These are phyloP conservation scores for Lomentospora prolificans DNA, from an alignment of 2,329 filamentous ascomycete species.

Conservation along the genomic window DNA sequence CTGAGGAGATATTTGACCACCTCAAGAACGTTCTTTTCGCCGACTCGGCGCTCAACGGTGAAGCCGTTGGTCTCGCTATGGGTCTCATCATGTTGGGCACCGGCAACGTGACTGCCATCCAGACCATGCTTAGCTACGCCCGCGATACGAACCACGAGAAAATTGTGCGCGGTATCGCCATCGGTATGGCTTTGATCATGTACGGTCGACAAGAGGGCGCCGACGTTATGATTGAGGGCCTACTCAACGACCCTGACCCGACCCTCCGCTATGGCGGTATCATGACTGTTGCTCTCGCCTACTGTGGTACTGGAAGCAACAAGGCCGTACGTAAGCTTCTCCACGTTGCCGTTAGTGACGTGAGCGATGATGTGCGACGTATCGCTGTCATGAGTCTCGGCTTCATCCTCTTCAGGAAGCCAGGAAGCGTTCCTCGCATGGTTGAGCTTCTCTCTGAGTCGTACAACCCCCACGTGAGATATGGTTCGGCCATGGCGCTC, in stretches of 20 bases:
- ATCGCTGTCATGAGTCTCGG: constrained; percentile 96
- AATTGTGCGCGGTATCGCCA: constrained; percentile 87
- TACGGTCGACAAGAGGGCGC: constrained; percentile 91
- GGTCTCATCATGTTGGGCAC: constrained; percentile 97
- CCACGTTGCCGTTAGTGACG: constrained; percentile 93
- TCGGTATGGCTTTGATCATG: constrained; percentile 98
- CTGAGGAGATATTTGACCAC: constrained; percentile 82
- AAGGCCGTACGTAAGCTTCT: constrained; percentile 94
- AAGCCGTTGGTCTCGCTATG: constrained; percentile 93
- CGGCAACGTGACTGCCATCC: constrained; percentile 85
- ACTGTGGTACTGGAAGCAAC: constrained; percentile 96
- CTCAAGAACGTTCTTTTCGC: constrained; percentile 82
- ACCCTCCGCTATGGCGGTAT: constrained; percentile 94
- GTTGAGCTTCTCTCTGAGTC: constrained; percentile 96
- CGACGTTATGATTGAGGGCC: constrained; percentile 86
- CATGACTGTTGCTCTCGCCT: constrained; percentile 95
- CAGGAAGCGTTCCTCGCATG: constrained; percentile 94
- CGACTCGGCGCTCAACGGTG: constrained; percentile 92
- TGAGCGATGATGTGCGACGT: constrained; percentile 92
- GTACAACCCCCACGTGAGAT: constrained; percentile 96
- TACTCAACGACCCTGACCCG: constrained; percentile 87
- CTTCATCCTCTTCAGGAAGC: constrained; percentile 97
- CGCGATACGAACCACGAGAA: constrained; percentile 99
- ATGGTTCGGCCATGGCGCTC: constrained; percentile 95
- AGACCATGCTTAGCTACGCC: constrained; percentile 96